Percentiles rank a stretch among this genome's conserved stretches.
Conservation (phyloP, 2,329 filamentous ascomycete species). For the Phialophora verrucosa region DNA sequence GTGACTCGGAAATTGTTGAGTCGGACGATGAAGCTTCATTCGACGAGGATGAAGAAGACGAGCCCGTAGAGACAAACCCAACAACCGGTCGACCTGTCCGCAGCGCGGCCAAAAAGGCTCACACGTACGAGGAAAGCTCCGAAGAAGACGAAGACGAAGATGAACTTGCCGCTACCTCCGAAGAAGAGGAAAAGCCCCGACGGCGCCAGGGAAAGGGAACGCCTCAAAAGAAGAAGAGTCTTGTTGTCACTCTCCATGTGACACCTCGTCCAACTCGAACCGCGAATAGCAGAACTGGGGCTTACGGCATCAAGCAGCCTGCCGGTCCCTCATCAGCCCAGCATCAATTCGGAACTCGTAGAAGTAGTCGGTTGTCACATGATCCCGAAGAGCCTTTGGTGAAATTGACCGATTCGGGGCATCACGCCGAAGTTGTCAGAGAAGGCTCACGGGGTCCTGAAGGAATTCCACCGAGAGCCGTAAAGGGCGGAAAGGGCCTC, state of each 20-base stretch:
- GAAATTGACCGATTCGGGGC: slow-evolving; percentile 64
- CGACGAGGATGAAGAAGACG: slow-evolving; percentile 51
- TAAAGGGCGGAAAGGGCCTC: slow-evolving; percentile 51
- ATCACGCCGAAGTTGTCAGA: slow-evolving; percentile 61
- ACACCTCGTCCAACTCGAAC: slow-evolving; percentile 40
- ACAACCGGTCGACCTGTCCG: slow-evolving; percentile 61
- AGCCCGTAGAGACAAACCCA: slow-evolving; percentile 57
- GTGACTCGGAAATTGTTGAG: slow-evolving; percentile 52
- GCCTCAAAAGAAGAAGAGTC: slow-evolving; percentile 32
- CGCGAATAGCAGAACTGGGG: slow-evolving; percentile 43
- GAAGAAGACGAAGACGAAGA: slow-evolving; percentile 46
- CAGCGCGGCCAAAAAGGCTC: slow-evolving; percentile 59
- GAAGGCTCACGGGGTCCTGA: slow-evolving; percentile 61
- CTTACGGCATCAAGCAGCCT: slow-evolving; percentile 41
- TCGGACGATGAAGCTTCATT: slow-evolving; percentile 52
- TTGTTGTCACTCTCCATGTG: slow-evolving; percentile 38
- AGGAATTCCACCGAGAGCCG: slow-evolving; percentile 48
- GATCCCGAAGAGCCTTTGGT: slow-evolving; percentile 62
- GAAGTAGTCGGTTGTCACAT: slow-evolving; percentile 65
- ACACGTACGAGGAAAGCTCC: slow-evolving; percentile 62
- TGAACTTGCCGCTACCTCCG: slow-evolving; percentile 36
- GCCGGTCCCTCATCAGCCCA: slow-evolving; percentile 37
- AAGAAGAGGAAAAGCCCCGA: slow-evolving; percentile 34
- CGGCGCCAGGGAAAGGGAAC: slow-evolving; percentile 43
- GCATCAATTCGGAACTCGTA: slow-evolving; percentile 45